Base-by-base conservation (phyloP, 1,284 basidiomycete species). In the Quambalaria eucalypti region DNA sequence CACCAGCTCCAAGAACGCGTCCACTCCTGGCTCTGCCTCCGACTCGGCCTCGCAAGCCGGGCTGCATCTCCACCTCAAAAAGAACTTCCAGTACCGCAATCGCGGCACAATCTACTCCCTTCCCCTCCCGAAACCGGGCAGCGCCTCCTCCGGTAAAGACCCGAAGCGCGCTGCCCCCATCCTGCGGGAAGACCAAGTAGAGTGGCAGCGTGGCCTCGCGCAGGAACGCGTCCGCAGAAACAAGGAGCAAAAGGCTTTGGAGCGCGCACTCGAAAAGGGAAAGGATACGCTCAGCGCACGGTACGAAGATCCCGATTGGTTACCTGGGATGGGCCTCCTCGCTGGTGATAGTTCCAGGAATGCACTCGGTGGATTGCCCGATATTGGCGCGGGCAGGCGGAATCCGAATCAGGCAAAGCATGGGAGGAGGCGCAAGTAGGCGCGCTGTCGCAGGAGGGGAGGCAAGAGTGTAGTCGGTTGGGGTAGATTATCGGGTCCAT, bases 91-190 rank as follows among this genome's bases (percentile, higher is more conserved):
- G 73, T 96, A 93, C 80, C 86, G 85, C 61, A 83, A 86, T 28
- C 85, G 95, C 21, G 95, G 95, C 16, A 93, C 90, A 9, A 87
- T 87, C 69, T 98, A 89, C 78, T 85, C 90, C 21, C 91, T 99
- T 61, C 93, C 95, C 3, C 81, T 86, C 42, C 90, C 95, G 23
- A 93, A 91, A 74, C 80, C 87, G 38, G 92, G 93, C 31, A 52
- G 54, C 44, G 51, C 60, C n/a, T 55, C 55, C 38, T 52, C 54
- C 19, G 16, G 16, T 21, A 46, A 46, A 26, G 44, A 38, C 25
- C 50, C 49, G n/a, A 23, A 29, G 26, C 31, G 51, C 14, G 14
- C 36, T 6, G 58, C 55, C n/a, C 66, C 62, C 6, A 69, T 75
- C 44, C 52, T 75, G 39, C 60, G 72, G 2, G 73, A 73, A 31